These are phyloP conservation scores for Coemansia sp. DNA, from an alignment of 192 early-diverging fungal genomes.

Conservation along the genomic window DNA sequence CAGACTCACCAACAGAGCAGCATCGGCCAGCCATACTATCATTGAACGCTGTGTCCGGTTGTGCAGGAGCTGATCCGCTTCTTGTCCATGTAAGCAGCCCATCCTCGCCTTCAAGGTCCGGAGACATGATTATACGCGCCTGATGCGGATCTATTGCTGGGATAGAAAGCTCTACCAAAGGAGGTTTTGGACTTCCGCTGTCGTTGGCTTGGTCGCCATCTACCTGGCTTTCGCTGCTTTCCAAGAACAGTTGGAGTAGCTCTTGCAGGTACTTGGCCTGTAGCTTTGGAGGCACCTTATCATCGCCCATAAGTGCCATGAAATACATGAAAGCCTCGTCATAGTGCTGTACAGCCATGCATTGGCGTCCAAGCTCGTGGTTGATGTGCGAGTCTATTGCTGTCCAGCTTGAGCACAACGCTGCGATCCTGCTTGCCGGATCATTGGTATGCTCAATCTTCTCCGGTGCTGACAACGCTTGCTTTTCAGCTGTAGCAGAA, in stretches of 20 bases:
- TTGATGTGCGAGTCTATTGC: constrained; percentile 84
- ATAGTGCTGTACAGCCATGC: constrained; percentile 71
- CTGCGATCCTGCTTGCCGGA: neutral
- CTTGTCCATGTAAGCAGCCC: constrained; percentile 28
- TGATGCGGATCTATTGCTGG: constrained; percentile 58
- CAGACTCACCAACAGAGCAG: constrained; percentile 48
- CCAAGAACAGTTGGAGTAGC: constrained; percentile 48
- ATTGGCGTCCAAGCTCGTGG: constrained; percentile 82
- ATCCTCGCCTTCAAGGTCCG: constrained; percentile 48
- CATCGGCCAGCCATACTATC: constrained; percentile 4
- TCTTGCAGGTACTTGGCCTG: constrained; percentile 53
- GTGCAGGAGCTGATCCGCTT: constrained; percentile 23
- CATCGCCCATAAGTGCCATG: constrained; percentile 66
- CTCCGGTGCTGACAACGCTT: neutral
- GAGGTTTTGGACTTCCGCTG: neutral
- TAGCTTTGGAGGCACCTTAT: constrained; percentile 41
- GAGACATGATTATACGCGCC: constrained; percentile 47
- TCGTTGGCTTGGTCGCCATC: neutral
- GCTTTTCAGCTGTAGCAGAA: neutral
- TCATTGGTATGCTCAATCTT: neutral
- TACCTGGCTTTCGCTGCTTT: constrained; percentile 21
- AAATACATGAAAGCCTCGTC: constrained; percentile 78
- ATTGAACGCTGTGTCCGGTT: neutral
- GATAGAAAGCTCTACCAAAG: constrained; percentile 58
- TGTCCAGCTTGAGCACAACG: constrained; percentile 31